Conservation (phyloP, 192 early-diverging fungal genomes). For the Martensiomyces pterosporus region DNA sequence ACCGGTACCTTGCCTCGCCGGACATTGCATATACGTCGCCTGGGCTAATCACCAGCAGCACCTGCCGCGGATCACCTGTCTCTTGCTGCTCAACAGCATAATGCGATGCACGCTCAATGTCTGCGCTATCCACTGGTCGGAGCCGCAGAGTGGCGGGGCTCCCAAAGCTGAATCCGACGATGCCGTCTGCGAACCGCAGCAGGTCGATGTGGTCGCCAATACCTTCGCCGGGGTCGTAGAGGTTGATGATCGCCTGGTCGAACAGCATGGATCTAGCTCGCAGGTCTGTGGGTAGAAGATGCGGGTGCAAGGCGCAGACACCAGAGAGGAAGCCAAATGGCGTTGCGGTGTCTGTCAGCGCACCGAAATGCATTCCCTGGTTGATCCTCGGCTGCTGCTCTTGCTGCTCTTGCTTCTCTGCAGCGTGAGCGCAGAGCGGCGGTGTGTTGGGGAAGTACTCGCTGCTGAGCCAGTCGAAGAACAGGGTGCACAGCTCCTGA, state of each 20-base stretch:
- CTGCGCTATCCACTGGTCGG: neutral
- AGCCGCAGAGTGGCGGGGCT: slow-evolving; percentile 45
- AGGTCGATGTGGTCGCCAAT: slow-evolving; percentile 54
- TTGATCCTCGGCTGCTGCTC: slow-evolving; percentile 4
- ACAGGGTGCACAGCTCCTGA: slow-evolving; percentile 3
- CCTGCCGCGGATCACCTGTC: too few species aligned
- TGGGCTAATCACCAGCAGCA: too few species aligned
- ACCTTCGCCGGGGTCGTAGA: slow-evolving; percentile 52
- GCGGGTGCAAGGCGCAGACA: neutral
- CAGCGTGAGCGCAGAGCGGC: too few species aligned
- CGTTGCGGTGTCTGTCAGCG: slow-evolving; percentile 3
- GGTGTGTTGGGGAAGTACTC: slow-evolving; percentile 26
- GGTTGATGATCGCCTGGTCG: slow-evolving; percentile 54
- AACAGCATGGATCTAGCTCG: slow-evolving; percentile 11
- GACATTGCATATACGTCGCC: slow-evolving; percentile 32
- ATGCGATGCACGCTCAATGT: slow-evolving; percentile 3
- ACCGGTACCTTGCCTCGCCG: slow-evolving; percentile 50
- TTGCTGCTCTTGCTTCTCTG: neutral
- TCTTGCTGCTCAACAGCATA: slow-evolving; percentile 9
- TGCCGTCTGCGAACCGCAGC: slow-evolving; percentile 53
- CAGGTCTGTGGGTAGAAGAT: slow-evolving; percentile 3
- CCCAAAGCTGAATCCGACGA: slow-evolving; percentile 48
- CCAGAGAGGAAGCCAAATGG: slow-evolving; percentile 15
- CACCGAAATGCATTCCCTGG: slow-evolving; percentile 45
- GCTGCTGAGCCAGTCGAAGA: slow-evolving; percentile 26